These are phyloP conservation scores for Gloeophyllum trabeum DNA, from an alignment of 768 basidiomycete genomes.

Conservation along the genomic window DNA sequence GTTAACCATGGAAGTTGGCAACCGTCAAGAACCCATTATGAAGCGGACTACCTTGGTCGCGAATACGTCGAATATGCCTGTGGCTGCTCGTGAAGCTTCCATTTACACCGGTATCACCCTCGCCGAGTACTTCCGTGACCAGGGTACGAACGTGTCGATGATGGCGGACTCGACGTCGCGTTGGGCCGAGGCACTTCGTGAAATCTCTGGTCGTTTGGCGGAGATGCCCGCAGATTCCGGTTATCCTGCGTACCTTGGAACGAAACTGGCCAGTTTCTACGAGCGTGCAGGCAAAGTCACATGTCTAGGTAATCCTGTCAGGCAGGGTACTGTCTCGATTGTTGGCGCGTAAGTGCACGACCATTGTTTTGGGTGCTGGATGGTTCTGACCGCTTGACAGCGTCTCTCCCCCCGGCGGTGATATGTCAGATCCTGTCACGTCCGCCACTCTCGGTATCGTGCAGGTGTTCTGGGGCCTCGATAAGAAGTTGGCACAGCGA, in stretches of 20 bases:
- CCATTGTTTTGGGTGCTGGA: background rate
- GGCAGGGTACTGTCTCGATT: slow-evolving; percentile 93
- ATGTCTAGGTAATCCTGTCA: slow-evolving; percentile 79
- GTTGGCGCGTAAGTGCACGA: slow-evolving; percentile 82
- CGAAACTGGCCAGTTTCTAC: slow-evolving; percentile 96
- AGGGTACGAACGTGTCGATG: slow-evolving; percentile 96
- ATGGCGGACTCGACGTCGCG: slow-evolving; percentile 99
- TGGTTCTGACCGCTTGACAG: slow-evolving; percentile 27
- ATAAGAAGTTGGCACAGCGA: slow-evolving; percentile 97
- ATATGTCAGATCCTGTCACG: slow-evolving; percentile 98
- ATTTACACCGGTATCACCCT: slow-evolving; percentile 99
- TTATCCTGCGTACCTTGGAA: slow-evolving; percentile 93
- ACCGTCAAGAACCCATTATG: slow-evolving; percentile 99
- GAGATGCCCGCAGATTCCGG: slow-evolving; percentile 99
- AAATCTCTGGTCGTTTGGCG: slow-evolving; percentile 97
- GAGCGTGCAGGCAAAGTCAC: slow-evolving; percentile 96
- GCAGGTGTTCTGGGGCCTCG: slow-evolving; percentile 99
- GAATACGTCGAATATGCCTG: slow-evolving; percentile 99
- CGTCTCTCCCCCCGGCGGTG: slow-evolving; percentile 97
- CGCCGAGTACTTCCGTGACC: slow-evolving; percentile 99
- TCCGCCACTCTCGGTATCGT: slow-evolving; percentile 97
- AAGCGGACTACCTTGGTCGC: slow-evolving; percentile 98
- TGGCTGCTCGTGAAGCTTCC: slow-evolving; percentile 97
- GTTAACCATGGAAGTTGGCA: slow-evolving; percentile 83
- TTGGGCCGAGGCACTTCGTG: slow-evolving; percentile 98